Evolutionary conservation across 1,284 basidiomycete species (phyloP).

Genomic region (Coriolopsis trogii): DNA sequence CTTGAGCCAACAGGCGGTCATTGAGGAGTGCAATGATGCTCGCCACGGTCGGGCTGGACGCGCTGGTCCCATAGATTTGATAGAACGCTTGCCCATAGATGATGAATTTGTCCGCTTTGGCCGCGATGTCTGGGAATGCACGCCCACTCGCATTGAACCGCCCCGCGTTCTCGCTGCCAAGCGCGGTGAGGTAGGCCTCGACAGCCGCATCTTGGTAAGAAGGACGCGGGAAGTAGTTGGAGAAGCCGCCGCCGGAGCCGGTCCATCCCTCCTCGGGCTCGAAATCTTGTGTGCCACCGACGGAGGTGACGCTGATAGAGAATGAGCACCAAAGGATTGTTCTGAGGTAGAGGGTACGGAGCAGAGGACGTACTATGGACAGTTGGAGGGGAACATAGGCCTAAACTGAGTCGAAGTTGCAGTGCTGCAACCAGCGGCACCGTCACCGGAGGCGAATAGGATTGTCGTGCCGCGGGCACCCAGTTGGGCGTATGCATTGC

Average conservation of each 20-base stretch:
- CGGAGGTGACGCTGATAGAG: conserved; percentile 65
- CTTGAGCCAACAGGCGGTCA: conserved; percentile 45
- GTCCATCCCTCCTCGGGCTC: conserved; percentile 50
- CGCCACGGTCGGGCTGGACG: conserved; percentile 54
- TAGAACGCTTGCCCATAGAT: conserved; percentile 42
- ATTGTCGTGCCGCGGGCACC: conserved; percentile 61
- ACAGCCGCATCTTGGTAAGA: conserved; percentile 44
- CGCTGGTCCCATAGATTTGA: conserved; percentile 51
- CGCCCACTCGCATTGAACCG: conserved; percentile 34
- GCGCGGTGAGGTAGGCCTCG: conserved; percentile 33
- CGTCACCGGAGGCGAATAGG: conserved; percentile 66
- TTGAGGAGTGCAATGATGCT: conserved; percentile 58
- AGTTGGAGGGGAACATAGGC: conserved; percentile 69
- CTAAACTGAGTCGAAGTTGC: conserved; percentile 53
- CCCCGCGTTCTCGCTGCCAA: conserved; percentile 34
- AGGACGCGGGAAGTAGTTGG: conserved; percentile 44
- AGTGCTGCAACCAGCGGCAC: conserved; percentile 56
- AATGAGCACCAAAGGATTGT: too few relatives aligned
- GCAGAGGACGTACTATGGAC: conserved; percentile 40
- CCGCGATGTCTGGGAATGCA: conserved; percentile 37
- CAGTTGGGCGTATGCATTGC: conserved; percentile 41
- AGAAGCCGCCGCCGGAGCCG: conserved; percentile 67
- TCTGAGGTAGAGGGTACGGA: neutral
- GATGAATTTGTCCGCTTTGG: conserved; percentile 32
- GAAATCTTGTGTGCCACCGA: conserved; percentile 53